Conservation (phyloP, 495 filamentous ascomycete species). For the Daldinia loculata region DNA sequence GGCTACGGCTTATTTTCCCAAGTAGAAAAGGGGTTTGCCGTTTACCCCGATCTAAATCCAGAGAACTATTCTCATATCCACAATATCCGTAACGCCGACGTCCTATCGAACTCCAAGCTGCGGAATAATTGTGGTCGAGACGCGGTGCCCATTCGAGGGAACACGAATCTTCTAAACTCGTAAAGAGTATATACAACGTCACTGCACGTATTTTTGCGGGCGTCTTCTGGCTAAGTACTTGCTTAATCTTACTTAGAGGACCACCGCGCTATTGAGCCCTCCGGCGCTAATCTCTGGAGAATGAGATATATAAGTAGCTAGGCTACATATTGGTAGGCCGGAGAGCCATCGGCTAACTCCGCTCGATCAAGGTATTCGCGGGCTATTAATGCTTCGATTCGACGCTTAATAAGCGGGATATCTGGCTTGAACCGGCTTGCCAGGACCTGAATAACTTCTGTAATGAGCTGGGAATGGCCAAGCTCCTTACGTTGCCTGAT, state of each 20-base stretch:
- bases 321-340: constrained; percentile 45
- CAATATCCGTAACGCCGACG: background rate
- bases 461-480: constrained; percentile 79
- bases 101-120: background rate
- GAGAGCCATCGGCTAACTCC: constrained; percentile 53
- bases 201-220: background rate
- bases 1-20: background rate
- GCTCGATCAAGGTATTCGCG: constrained; percentile 94
- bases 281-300: too few relatives aligned
- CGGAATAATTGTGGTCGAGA: background rate
- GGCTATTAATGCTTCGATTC: constrained; percentile 92
- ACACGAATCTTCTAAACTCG: background rate
- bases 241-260: background rate
- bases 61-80: background rate
- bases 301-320: constrained; percentile 2
- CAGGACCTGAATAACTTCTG: constrained; percentile 85
- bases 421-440: constrained; percentile 86
- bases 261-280: too few relatives aligned
- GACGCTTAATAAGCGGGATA: constrained; percentile 87
- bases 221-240: background rate
- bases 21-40: constrained; percentile 7
- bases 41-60: background rate
- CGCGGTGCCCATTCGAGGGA: background rate
- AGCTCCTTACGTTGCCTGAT: constrained; percentile 87
- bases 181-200: background rate